Base-by-base conservation (phyloP, 2,329 filamentous ascomycete species). In the Scedosporium boydii region DNA sequence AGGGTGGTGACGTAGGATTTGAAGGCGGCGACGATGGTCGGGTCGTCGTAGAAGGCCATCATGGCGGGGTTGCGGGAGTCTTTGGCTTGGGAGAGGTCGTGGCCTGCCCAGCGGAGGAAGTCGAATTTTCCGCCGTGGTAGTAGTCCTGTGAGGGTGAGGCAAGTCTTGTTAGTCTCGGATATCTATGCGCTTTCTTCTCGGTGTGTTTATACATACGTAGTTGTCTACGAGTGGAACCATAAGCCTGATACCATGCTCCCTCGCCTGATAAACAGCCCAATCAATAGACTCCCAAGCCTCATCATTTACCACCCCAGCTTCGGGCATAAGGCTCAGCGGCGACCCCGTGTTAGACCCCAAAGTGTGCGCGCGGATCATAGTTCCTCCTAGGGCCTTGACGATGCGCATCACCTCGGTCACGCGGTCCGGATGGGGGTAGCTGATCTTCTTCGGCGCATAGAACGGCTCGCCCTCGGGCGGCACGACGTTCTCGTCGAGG, bases 91-190 rank as follows among this genome's bases (percentile, higher is more conserved):
- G 51, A 23, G 51, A 55, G 21, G 51, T 55, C 23, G 67, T 77
- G 73, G 6, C 78, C 78, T 18, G 70, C 70, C 74, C 75, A 81
- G 26, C 78, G 75, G 34, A 80, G 70, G 67, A 80, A 81, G 65
- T 73, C 72, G 69, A 77, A 80, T 67, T 80, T 80, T 6, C 78
- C 79, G 23, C 78, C 78, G 64, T 80, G 78, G 68, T 80, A 81
- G 65, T 80, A 80, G 66, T 80, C 75, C 71, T 76, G 41, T 14
- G 23, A 5, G 21, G 53, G 53, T 3, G 4, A 12, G 53, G 6
- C 2, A 48, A 18, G 1, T 18, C 44, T 21, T 48, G 16, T 48
- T 23, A 48, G 16, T 48, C 44, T 48, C 14, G 1, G 53, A 21
- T 57, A 34, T 34, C 29, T n/a, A n/a, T n/a, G n/a, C n/a, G n/a